Conservation (phyloP, 1,139 yeast species). For the Pichia sp. region DNA sequence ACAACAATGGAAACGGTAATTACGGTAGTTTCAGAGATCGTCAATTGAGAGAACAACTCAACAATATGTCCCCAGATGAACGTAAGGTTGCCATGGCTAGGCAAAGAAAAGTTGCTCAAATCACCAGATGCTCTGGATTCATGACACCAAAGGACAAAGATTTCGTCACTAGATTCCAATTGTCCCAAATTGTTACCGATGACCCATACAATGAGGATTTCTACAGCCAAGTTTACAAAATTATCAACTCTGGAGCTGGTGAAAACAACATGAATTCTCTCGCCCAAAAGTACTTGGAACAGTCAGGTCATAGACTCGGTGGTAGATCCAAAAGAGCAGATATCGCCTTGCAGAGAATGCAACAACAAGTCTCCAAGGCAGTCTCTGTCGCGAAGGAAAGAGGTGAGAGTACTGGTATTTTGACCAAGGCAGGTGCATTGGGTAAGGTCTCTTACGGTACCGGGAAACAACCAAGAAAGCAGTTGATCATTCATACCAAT, state of each 20-base stretch:
- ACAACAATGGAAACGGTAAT: conserved; percentile 2
- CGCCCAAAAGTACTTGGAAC: conserved; percentile 93
- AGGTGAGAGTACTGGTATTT: conserved; percentile 54
- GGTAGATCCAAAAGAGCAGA: conserved; percentile 89
- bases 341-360: conserved; percentile 95
- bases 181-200: conserved; percentile 92
- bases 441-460: conserved; percentile 81
- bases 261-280: conserved; percentile 46
- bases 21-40: conserved; percentile 18
- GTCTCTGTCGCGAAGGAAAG: conserved; percentile 91
- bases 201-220: conserved; percentile 98
- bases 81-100: conserved; percentile 54
- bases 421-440: conserved; percentile 80
- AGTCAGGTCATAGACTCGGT: conserved; percentile 86
- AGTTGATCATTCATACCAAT: conserved; percentile 46
- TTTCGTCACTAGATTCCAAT: conserved; percentile 87
- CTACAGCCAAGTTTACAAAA: conserved; percentile 88
- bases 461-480: conserved; percentile 86
- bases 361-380: conserved; percentile 95
- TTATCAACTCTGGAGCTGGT: conserved; percentile 43
- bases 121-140: conserved; percentile 79
- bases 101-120: conserved; percentile 73
- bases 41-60: conserved; percentile 26
- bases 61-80: conserved; percentile 42
- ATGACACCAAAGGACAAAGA: conserved; percentile 98